A percentile compares a stretch with the other conserved stretches of the same genome.
Conservation (phyloP, 805 yeast genomes). For the Ogataea trehalophila region DNA sequence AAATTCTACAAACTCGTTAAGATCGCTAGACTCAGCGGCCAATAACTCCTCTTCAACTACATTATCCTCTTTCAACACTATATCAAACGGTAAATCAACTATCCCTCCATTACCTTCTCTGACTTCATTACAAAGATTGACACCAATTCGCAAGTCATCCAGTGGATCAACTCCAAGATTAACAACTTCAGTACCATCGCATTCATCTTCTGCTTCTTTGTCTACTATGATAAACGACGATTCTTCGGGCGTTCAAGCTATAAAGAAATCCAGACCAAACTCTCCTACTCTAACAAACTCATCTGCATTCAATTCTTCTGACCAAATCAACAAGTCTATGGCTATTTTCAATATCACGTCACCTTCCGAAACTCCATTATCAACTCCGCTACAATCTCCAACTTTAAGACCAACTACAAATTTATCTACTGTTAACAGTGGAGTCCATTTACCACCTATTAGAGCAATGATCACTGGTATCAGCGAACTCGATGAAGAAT, state of each 20-base stretch:
- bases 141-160: slow-evolving; percentile 40
- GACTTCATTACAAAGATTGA: slow-evolving; percentile 52
- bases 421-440: slow-evolving; percentile 1
- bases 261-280: slow-evolving; percentile 35
- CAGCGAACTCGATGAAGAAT: slow-evolving; percentile 22
- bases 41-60: slow-evolving; percentile 27
- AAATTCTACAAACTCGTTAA: slow-evolving; percentile 29
- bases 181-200: slow-evolving; percentile 16
- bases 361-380: slow-evolving; percentile 31
- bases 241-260: slow-evolving; percentile 17
- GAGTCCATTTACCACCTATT: slow-evolving; percentile 29
- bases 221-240: slow-evolving; percentile 23
- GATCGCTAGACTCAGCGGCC: slow-evolving; percentile 25
- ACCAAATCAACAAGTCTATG: slow-evolving; percentile 16
- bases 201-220: slow-evolving; percentile 17
- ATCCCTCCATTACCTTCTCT: slow-evolving; percentile 25
- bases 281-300: slow-evolving; percentile 14
- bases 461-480: slow-evolving; percentile 28
- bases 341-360: slow-evolving; percentile 31
- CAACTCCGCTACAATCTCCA: slow-evolving; percentile 36
- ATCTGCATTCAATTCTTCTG: slow-evolving; percentile 39
- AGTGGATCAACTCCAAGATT: slow-evolving; percentile 17
- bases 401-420: slow-evolving; percentile 25
- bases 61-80: slow-evolving; percentile 15
- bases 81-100: slow-evolving; percentile 7